These are phyloP conservation scores for Trichosporon asahii DNA, from an alignment of 1,284 basidiomycete genomes.

Conservation along the genomic window DNA sequence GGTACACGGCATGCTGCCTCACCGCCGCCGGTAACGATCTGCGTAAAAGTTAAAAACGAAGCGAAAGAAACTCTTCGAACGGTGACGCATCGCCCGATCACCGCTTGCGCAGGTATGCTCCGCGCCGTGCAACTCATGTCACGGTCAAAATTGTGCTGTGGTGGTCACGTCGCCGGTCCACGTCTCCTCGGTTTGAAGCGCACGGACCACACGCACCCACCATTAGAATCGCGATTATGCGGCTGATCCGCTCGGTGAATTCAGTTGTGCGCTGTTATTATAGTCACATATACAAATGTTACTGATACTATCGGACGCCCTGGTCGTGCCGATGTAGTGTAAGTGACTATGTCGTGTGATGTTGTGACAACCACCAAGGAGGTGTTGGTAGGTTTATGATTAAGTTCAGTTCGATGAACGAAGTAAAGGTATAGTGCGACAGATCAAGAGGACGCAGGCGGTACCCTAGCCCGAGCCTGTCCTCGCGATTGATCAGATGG, in stretches of 20 bases:
- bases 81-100: neutral
- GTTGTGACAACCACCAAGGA: neutral
- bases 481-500: neutral
- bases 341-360: neutral
- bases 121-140: neutral
- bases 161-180: neutral
- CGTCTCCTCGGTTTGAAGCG: neutral
- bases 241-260: neutral
- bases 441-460: neutral
- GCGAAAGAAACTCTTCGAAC: neutral
- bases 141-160: neutral
- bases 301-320: neutral
- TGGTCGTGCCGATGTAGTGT: neutral
- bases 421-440: neutral
- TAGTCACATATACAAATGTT: conserved; percentile 1
- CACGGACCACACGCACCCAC: neutral
- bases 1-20: neutral
- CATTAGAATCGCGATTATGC: neutral
- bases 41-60: neutral
- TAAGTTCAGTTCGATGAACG: neutral
- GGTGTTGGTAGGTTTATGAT: neutral
- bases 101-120: neutral
- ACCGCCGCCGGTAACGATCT: neutral
- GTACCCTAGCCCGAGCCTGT: neutral
- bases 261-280: neutral